Evolutionary conservation across 1,284 basidiomycete genomes (phyloP), one percentile per base, ranked within the genome.

Genomic region (Moesziomyces sp.): DNA sequence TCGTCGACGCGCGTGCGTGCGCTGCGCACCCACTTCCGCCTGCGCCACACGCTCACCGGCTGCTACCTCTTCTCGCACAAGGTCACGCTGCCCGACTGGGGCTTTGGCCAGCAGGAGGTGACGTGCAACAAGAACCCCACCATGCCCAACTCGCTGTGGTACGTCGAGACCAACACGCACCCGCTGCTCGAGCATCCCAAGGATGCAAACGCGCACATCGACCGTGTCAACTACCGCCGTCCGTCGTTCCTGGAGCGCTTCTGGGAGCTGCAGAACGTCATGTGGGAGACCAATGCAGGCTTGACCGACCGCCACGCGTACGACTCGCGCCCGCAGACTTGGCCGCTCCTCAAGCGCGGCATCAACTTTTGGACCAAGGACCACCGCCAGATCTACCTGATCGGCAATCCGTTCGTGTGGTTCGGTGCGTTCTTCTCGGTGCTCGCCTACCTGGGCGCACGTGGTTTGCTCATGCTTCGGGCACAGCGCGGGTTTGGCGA

Each of bases 41-140:
- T 99, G 53, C 87, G 91, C 68, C 97, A 99, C 85, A 88, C 89
- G 19, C 87, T 95, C 72, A 92, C 92, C 0, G 93, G 94, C 4
- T 99, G 96, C 85, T 98, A 97, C 85, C 87, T 99, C 48, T 99
- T 98, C 88, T 95, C 93, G 50, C 97, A 99, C 87, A 96, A 95
- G 85, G 91, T 98, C 80, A 95, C 97, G 85, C 86, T 99, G 4
- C 97, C 97, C 0, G 92, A 97, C 11, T 99, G 97, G 97, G 97
- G 91, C 0, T 99, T 89, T 79, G 95, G 97, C 78, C 97, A 99
- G 85, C 97, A 99, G 84, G 97, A 99, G 83, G 96, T 86, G 4
- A 97, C 94, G 0, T 97, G 94, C 86, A 97, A 97, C 86, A 95
- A 95, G 88, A 96, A 97, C 81, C 95, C 96, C 4, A 91, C 92